Evolutionary conservation across 345 rosid genomes (phyloP), one percentile per base, ranked within the genome.

Genomic region (Salix suchowensis): DNA sequence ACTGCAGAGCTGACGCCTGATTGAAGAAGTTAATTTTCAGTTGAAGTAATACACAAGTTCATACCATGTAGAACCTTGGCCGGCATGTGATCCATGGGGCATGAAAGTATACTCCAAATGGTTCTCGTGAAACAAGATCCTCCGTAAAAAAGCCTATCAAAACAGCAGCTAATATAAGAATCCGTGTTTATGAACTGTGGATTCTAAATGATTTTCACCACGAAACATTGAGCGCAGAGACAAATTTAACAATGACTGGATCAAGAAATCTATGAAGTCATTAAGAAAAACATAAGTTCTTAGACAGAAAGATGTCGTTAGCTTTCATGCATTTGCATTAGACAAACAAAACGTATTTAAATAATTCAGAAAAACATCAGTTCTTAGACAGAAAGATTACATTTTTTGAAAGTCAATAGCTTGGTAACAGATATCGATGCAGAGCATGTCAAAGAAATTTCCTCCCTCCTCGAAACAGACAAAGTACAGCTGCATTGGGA

Each of bases 11-110:
- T 26, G 46, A 24, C 18, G 46, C 44, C 36, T 40, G n/a, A 75
- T 7, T 67, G 71, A 24, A 34, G 28, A 52, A 66, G 62, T 46
- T 7, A 44, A 64, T 6, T 16, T 19, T 26, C 18, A 44, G 6
- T 73, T 23, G 3, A 65, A 24, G 16, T 11, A 30, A 30, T 42
- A 6, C 23, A 15, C 23, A 74, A 65, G 24, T 18, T 18, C 42
- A 24, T 76, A 76, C 78, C 78, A 55, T 54, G 73, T 24, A 70
- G 55, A 48, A 36, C 62, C 23, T 67, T 65, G 24, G 26, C 64
- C 4, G 73, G 19, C 23, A 46, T 64, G 23, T 19, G 19, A 46
- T 68, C 78, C 78, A 55, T 76, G n/a, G 9, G 7, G 73, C 26
- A 15, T 24, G 24, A 68, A 67, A 28, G 34, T 2, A 16, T 40